A percentile compares a stretch with the other conserved stretches of the same genome.
phyloP scores from a whole-genome alignment of 257 asterid genomes.

The Solanum appendiculatum region DNA sequence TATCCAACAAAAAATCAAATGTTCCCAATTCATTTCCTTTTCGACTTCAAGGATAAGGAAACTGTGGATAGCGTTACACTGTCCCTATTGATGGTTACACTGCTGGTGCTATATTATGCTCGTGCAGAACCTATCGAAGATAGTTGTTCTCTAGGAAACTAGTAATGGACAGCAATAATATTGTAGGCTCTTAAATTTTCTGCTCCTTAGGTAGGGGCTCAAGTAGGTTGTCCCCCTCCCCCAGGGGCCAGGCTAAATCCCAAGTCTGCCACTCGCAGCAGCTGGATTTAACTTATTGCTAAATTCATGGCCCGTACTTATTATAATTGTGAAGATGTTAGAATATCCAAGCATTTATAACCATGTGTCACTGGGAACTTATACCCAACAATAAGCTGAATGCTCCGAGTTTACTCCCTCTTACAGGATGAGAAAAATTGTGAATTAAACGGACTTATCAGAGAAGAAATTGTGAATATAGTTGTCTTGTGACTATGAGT shows the following conservation, averaged over 20 bases:
- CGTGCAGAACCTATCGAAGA: not conserved
- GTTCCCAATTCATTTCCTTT: not conserved
- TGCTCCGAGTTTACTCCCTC: not conserved
- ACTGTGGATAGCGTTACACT: not conserved
- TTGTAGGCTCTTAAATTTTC: not conserved
- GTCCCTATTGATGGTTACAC: not conserved
- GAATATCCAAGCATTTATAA: not conserved
- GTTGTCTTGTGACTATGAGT: not conserved
- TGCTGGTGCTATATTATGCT: not conserved
- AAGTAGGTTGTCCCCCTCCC: not conserved
- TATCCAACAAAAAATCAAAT: not conserved
- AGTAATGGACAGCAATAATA: not conserved
- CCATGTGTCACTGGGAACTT: not conserved
- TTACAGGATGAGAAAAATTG: not conserved
- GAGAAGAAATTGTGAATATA: not conserved
- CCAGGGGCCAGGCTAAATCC: not conserved
- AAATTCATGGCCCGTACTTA: not conserved
- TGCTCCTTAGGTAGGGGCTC: not conserved
- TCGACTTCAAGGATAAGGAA: not conserved
- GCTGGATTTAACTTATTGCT: not conserved
- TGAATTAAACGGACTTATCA: not conserved
- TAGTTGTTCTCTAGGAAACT: not conserved
- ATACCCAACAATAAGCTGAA: not conserved
- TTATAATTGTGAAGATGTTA: not conserved
- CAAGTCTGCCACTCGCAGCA: not conserved